These are phyloP conservation scores for Symbiodinium pilosum DNA, from an alignment of 73 alveolate genomes.

Conservation along the genomic window DNA sequence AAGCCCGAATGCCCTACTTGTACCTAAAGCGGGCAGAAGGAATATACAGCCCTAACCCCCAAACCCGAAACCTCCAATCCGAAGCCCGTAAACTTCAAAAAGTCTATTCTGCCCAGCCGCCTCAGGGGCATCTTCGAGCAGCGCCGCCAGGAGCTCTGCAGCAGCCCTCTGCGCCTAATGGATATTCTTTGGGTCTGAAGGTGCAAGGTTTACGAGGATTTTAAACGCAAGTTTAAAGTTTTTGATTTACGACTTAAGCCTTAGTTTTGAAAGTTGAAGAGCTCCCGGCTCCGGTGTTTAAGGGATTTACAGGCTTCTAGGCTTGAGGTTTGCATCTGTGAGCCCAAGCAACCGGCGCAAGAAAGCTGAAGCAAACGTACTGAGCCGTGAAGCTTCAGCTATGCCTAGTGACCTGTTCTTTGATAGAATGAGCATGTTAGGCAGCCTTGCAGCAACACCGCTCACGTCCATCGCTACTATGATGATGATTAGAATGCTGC, in stretches of 20 bases:
- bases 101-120: not conserved
- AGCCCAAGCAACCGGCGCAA: too few species aligned
- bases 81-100: not conserved
- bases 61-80: not conserved
- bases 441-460: too few species aligned
- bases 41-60: not conserved
- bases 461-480: too few species aligned
- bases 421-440: too few species aligned
- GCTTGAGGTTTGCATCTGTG: not conserved
- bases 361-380: too few species aligned
- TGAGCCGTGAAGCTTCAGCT: too few species aligned
- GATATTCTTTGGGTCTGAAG: not conserved
- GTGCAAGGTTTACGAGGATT: not conserved
- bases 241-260: too few species aligned
- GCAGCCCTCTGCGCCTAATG: not conserved
- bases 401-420: too few species aligned
- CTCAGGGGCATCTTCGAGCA: not conserved
- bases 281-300: too few species aligned
- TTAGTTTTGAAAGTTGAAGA: too few species aligned
- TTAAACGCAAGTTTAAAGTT: not conserved
- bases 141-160: not conserved
- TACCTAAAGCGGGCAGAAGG: not conserved
- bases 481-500: too few species aligned
- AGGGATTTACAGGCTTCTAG: not conserved
- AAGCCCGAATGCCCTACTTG: too few species aligned